Evolutionary conservation across 2,329 filamentous ascomycete species (phyloP).

Genomic region (Hymenoscyphus infarciens): DNA sequence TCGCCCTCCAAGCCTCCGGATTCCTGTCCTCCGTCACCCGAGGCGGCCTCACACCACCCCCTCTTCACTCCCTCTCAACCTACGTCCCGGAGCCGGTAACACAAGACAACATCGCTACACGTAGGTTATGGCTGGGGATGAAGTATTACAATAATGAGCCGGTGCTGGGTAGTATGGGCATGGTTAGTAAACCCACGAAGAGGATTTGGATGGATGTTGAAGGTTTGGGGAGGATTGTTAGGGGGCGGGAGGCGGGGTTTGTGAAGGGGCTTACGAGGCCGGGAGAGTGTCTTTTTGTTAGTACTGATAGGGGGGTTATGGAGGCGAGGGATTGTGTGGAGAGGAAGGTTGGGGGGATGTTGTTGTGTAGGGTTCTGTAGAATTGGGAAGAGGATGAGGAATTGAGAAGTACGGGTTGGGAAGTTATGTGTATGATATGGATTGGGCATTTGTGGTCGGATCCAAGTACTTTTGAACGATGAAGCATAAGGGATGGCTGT

Average conservation of each 20-base stretch:
- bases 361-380: constrained; percentile 59
- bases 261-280: constrained; percentile 62
- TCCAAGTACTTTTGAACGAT: background rate
- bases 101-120: constrained; percentile 55
- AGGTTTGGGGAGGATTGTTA: constrained; percentile 54
- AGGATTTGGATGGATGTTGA: constrained; percentile 59
- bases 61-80: constrained; percentile 44
- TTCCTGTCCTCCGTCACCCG: constrained; percentile 66
- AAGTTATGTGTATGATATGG: constrained; percentile 22
- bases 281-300: constrained; percentile 67
- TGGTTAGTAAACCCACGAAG: constrained; percentile 66
- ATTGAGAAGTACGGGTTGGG: too few relatives aligned
- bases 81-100: constrained; percentile 50
- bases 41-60: constrained; percentile 56
- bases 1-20: constrained; percentile 65
- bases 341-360: constrained; percentile 63
- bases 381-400: too few relatives aligned
- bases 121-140: constrained; percentile 67
- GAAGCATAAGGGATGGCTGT: constrained; percentile 4
- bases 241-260: constrained; percentile 54
- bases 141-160: constrained; percentile 73
- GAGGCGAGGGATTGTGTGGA: constrained; percentile 69
- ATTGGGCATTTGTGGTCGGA: constrained; percentile 22
- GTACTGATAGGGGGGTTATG: constrained; percentile 63
- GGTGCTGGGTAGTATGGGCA: constrained; percentile 59